Conservation (phyloP, 805 yeast genomes). For the Hanseniaspora singularis region DNA sequence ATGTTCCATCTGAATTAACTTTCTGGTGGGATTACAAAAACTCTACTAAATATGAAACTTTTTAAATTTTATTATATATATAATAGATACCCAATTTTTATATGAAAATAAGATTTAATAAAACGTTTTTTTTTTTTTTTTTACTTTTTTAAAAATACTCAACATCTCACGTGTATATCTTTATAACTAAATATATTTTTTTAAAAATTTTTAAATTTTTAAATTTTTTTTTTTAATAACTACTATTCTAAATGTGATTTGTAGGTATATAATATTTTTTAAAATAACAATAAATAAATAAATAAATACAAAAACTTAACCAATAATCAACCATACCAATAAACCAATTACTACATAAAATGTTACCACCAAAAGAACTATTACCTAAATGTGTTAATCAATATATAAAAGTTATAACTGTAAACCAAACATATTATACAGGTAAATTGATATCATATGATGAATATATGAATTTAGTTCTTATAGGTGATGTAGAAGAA, state of each 20-base stretch:
- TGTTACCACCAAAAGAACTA: slow-evolving; percentile 59
- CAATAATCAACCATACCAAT: not conserved
- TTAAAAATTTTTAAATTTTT: too few relatives aligned
- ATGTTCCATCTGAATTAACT: slow-evolving; percentile 20
- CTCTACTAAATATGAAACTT: slow-evolving; percentile 17
- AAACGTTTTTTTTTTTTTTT: too few relatives aligned
- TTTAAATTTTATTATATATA: not conserved
- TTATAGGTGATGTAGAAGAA: slow-evolving; percentile 48
- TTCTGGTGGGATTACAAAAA: slow-evolving; percentile 22
- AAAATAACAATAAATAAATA: not conserved
- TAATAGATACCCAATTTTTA: too few relatives aligned
- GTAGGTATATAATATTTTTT: too few relatives aligned
- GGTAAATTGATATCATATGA: slow-evolving; percentile 89
- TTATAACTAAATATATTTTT: too few relatives aligned
- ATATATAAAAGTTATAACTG: slow-evolving; percentile 58
- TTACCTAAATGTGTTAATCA: slow-evolving; percentile 82
- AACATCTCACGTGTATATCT: too few relatives aligned
- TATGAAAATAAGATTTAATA: too few relatives aligned
- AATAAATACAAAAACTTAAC: not conserved
- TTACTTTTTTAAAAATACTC: too few relatives aligned
- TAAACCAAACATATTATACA: slow-evolving; percentile 59
- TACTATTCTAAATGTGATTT: too few relatives aligned
- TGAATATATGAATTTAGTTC: slow-evolving; percentile 84
- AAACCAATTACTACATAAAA: slow-evolving; percentile 17
- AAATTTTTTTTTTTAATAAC: too few relatives aligned